Base-by-base conservation (phyloP, 2,329 filamentous ascomycete species). In the Monosporascus cannonballus region DNA sequence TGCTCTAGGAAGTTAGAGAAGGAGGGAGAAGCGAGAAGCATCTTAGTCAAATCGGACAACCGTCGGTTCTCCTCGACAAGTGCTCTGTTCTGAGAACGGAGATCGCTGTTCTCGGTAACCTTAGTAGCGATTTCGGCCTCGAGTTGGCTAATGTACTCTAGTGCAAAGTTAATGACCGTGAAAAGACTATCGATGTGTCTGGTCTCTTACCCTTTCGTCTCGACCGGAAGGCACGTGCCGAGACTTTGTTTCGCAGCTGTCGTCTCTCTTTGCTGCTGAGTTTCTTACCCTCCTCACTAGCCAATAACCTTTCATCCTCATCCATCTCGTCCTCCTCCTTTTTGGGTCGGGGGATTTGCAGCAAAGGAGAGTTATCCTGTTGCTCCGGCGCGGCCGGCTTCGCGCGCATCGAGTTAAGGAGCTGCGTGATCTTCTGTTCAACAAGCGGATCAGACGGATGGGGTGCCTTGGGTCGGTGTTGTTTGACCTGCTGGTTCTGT, bases 321-420 rank as follows among this genome's bases (percentile, higher is more conserved):
- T 99, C 94, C 93, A 99, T 97, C 50, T 97, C 93, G 56, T 96
- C 92, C 64, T 97, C 92, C 45, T 96, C 91, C 79, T 97, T 97
- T 79, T 86, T 92, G 57, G 82, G 73, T 58, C 86, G 86, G 48
- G 86, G 78, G 61, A 90, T 81, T 67, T 90, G 86, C 52, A 84
- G 77, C n/a, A 85, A 69, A 14, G 78, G 68, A 36, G 69, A 60
- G 56, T 70, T 72, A 25, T 80, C 76, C 48, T 81, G 76, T 25
- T 75, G 71, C 15, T 83, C 79, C 17, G 75, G 71, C 4, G 78
- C 74, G 6, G 76, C 71, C 15, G 81, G 76, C 70, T 88, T 90
- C 60, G 90, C 84, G 61, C 92, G 85, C 86, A 97, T 96, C 51
- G 92, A 90, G 73, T 93, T 92, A 36, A 97, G 79, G 4, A 97